Conservation (phyloP, 306 rosid species). For the Vigna unguiculata region DNA sequence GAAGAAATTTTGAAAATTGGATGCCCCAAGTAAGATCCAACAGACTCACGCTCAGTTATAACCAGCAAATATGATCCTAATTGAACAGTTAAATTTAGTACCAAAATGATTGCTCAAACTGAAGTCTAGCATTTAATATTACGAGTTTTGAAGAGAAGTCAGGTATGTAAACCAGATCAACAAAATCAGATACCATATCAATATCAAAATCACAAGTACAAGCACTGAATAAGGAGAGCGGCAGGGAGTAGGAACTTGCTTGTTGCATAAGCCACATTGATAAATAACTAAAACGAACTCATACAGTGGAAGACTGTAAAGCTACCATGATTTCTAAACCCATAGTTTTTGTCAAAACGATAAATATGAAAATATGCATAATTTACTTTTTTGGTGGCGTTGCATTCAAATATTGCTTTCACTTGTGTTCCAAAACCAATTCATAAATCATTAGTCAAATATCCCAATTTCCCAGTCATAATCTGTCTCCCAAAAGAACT, state of each 20-base stretch:
- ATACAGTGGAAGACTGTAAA: constrained; percentile 38
- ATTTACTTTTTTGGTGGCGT: background rate
- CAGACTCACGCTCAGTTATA: constrained; percentile 71
- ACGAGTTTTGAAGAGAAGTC: constrained; percentile 29
- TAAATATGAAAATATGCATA: background rate
- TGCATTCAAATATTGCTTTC: constrained; percentile 31
- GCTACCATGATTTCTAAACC: constrained; percentile 36
- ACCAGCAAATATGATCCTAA: constrained; percentile 87
- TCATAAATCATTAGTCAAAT: constrained; percentile 17
- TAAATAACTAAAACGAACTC: constrained; percentile 32
- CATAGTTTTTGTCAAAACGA: constrained; percentile 3
- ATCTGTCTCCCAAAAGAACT: constrained; percentile 10
- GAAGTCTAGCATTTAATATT: constrained; percentile 33
- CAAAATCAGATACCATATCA: constrained; percentile 21
- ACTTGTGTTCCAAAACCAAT: constrained; percentile 20
- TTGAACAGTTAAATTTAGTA: constrained; percentile 38
- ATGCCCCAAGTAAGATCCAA: constrained; percentile 91
- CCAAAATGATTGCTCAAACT: constrained; percentile 36
- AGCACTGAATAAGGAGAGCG: constrained; percentile 4
- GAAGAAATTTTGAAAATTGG: constrained; percentile 74
- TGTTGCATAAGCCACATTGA: constrained; percentile 24
- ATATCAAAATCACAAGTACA: constrained; percentile 37
- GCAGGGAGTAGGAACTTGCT: background rate
- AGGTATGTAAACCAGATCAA: constrained; percentile 36
- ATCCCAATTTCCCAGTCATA: constrained; percentile 14